phyloP scores from a whole-genome alignment of 495 filamentous ascomycete genomes.

The Penicillium goetzii region DNA sequence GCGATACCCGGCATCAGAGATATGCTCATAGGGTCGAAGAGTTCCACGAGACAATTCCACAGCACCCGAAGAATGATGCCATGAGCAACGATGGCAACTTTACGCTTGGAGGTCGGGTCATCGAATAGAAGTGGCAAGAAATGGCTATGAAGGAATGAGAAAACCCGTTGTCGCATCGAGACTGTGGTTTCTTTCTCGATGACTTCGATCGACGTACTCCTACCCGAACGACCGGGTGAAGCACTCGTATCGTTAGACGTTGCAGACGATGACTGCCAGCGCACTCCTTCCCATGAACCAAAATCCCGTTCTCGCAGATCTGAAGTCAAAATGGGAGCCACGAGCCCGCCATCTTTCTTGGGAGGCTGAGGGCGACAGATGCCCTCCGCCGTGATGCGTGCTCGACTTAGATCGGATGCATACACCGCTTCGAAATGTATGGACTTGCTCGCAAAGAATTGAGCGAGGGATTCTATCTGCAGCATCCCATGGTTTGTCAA shows the following conservation, averaged over 20 bases:
- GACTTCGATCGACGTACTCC: not conserved
- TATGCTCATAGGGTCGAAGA: constrained; percentile 51
- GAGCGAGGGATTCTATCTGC: constrained; percentile 67
- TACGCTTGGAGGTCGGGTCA: constrained; percentile 24
- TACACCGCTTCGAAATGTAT: constrained; percentile 65
- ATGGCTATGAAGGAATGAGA: constrained; percentile 63
- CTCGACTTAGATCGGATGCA: constrained; percentile 78
- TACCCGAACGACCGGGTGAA: not conserved
- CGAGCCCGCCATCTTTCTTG: not conserved
- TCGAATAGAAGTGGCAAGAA: constrained; percentile 59
- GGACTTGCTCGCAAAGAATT: constrained; percentile 34
- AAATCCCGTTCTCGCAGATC: constrained; percentile 36
- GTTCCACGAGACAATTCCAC: constrained; percentile 62
- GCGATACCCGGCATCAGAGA: constrained; percentile 15
- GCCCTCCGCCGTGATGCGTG: constrained; percentile 60
- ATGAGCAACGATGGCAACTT: constrained; percentile 74
- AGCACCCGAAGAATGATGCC: constrained; percentile 75
- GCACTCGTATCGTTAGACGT: not conserved
- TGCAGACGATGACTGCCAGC: constrained; percentile 6
- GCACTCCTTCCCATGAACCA: constrained; percentile 31
- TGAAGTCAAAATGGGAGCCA: constrained; percentile 23
- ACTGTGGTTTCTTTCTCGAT: constrained; percentile 47
- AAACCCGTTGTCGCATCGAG: constrained; percentile 64
- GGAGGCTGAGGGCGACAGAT: constrained; percentile 25
- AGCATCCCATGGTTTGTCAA: constrained; percentile 82